Evolutionary conservation across 306 rosid genomes (phyloP), one percentile per base, ranked within the genome.

Genomic region (Sophora flavescens): DNA sequence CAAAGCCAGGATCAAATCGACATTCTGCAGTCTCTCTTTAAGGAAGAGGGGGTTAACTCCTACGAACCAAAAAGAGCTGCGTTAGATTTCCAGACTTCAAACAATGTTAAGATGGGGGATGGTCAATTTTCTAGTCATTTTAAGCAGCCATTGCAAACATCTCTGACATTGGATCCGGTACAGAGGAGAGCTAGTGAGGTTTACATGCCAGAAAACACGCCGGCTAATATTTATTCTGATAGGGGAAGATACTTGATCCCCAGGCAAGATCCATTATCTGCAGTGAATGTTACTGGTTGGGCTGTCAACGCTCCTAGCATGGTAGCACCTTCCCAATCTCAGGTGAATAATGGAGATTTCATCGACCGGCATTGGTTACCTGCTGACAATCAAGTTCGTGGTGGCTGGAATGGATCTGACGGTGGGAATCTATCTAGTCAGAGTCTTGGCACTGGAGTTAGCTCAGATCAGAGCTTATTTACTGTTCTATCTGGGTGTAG

Each of bases 381-480:
- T 32, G 85, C 89, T 15, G 89, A 85, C 36, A 90, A 90, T 79
- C 96, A 86, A 78, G 87, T 86, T 75, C 86, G 82, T 15, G 82
- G 91, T 78, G 91, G 88, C 80, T 94, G 97, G 94, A 85, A 80
- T 9, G 90, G 86, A 41, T 71, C 93, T 8, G 88, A 74, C 58
- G 81, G 85, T 50, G 74, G 75, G 38, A 75, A 75, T 60, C 78
- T 90, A 44, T 72, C 89, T 47, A 85, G 78, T 83, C 95, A 80
- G 74, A 85, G 83, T 82, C 84, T 90, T 56, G 88, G 88, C 68
- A 84, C 85, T 16, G 91, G 86, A 75, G 76, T 70, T 28, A 85
- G 70, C 75, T 78, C 88, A 52, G 97, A 95, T 79, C 97, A 90
- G 84, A 83, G 89, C 84, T 85, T 92, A 83, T 89, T 86, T 83